phyloP scores from a whole-genome alignment of 208 protist genomes.

The Leishmania turanica region DNA sequence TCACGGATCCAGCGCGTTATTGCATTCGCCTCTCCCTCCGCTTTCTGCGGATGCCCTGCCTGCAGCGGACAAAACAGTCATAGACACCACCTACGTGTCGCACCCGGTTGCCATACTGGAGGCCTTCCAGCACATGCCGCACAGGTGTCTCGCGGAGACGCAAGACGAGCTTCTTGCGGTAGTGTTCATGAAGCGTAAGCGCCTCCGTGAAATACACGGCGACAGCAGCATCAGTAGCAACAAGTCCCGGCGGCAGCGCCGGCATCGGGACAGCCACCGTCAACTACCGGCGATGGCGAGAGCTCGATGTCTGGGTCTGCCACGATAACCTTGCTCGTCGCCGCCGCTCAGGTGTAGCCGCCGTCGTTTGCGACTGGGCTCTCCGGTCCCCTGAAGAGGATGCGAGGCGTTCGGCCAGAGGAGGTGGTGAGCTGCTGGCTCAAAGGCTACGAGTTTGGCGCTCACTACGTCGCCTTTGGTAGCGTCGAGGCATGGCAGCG shows the following conservation, averaged over 20 bases:
- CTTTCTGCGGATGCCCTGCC: slow-evolving; percentile 56
- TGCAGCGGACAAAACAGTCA: slow-evolving; percentile 51
- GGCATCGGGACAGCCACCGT: background rate
- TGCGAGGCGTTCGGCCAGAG: slow-evolving; percentile 5
- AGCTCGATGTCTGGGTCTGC: background rate
- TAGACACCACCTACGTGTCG: slow-evolving; percentile 30
- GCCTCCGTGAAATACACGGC: slow-evolving; percentile 3
- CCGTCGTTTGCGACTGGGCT: slow-evolving; percentile 8
- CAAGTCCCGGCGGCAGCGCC: background rate
- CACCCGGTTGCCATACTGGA: slow-evolving; percentile 20
- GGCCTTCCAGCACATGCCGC: slow-evolving; percentile 26
- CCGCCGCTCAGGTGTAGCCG: background rate
- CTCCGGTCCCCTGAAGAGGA: slow-evolving; percentile 16
- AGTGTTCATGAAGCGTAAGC: slow-evolving; percentile 27
- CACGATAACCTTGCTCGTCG: background rate
- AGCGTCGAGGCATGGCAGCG: background rate
- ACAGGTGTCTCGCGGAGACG: slow-evolving; percentile 6
- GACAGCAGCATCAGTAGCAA: background rate
- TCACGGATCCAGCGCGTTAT: slow-evolving; percentile 39
- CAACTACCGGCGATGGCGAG: background rate
- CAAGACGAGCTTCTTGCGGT: slow-evolving; percentile 32
- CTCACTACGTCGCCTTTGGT: slow-evolving; percentile 37
- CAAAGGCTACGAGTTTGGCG: slow-evolving; percentile 47
- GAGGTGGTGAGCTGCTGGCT: slow-evolving; percentile 30
- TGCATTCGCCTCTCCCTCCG: slow-evolving; percentile 43